Base-by-base conservation (phyloP, 83 land plant genomes). In the Isoetes engelmannii region DNA sequence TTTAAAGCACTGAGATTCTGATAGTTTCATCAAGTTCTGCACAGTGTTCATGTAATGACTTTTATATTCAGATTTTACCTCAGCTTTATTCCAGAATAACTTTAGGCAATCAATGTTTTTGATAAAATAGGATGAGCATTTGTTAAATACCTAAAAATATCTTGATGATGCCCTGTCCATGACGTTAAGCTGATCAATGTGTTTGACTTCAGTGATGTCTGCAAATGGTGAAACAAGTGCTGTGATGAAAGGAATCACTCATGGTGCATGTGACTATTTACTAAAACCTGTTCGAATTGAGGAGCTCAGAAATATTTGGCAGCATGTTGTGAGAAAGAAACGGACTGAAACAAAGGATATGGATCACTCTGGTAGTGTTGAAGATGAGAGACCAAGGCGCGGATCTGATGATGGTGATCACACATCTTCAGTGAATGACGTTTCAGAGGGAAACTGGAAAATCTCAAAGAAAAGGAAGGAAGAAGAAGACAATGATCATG, bases 191-290 rank as follows among this genome's bases (percentile, higher is more conserved):
- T 28, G 37, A 28, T 28, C 43, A 28, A 28, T n/a, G 42, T 18
- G 6, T 5, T 18, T 53, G n/a, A 17, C 37, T 49, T 42, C 76
- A 78, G 81, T 78, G 81, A 78, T 74, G 78, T 74, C 81, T 4
- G 72, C 80, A 20, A 69, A 78, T 62, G 68, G 72, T n/a, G 48
- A 58, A 42, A 69, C 63, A 51, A 72, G 66, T 55, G 61, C 68
- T 45, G 81, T 75, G 5, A 69, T 69, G 73, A 75, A 63, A 69
- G 81, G 81, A 42, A 46, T 78, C 37, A 20, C 62, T 5, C 81
- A 78, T 57, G 81, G 81, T 12, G 81, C 80, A 8, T 73, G 80
- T 68, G 71, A 77, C 49, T 77, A 72, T 61, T 50, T 77, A 44
- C 60, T 73, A 50, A 77, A 77, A 54, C 80, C 80, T 42, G 59